phyloP scores from a whole-genome alignment of 1,284 basidiomycete species.

The Naganishia sp. region DNA sequence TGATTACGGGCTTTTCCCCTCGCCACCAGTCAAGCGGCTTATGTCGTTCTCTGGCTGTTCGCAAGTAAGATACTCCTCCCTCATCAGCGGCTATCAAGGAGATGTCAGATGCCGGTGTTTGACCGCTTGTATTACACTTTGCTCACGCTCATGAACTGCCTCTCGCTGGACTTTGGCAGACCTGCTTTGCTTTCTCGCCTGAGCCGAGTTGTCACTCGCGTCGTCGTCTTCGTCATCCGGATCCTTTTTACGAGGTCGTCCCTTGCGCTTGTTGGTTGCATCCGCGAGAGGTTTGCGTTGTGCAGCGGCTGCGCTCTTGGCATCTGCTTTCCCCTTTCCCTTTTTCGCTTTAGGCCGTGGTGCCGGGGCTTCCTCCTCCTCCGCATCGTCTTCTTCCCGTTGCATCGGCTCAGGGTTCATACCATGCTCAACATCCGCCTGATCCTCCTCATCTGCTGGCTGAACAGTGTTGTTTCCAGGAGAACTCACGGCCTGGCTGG shows the following conservation, averaged over 20 bases:
- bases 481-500: constrained; percentile 32
- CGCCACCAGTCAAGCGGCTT: constrained; percentile 89
- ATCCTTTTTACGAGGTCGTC: not conserved
- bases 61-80: constrained; percentile 30
- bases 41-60: constrained; percentile 30
- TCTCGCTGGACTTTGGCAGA: constrained; percentile 20
- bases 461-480: constrained; percentile 41
- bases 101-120: not conserved
- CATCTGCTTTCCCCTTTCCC: constrained; percentile 29
- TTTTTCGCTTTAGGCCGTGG: constrained; percentile 32
- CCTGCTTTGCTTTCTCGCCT: constrained; percentile 12
- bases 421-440: constrained; percentile 39
- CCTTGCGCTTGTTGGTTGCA: constrained; percentile 25
- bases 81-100: constrained; percentile 26
- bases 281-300: constrained; percentile 23
- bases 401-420: constrained; percentile 36
- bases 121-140: not conserved
- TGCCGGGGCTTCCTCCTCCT: constrained; percentile 39
- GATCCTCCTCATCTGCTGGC: constrained; percentile 33
- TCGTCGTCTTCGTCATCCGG: constrained; percentile 23
- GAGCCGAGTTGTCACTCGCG: not conserved
- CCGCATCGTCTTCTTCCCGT: constrained; percentile 40
- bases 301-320: constrained; percentile 9
- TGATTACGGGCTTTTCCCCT: constrained; percentile 84
- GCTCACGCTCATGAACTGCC: constrained; percentile 25